phyloP scores from a whole-genome alignment of 1,139 yeast species.

The Debaryomyces coudertii region DNA sequence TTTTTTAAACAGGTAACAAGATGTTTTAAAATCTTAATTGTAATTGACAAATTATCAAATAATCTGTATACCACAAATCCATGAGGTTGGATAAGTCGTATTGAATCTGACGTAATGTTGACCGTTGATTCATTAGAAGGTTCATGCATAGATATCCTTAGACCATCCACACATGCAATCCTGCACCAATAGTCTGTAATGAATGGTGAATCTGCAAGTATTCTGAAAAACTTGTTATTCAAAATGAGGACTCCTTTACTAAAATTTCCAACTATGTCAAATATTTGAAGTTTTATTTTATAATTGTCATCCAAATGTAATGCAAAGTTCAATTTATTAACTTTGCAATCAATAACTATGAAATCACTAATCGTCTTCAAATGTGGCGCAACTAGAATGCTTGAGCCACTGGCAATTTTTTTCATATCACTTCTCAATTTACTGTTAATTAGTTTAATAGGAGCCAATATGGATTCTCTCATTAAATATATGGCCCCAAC shows the following conservation, averaged over 20 bases:
- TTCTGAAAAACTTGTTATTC: slow-evolving; percentile 41
- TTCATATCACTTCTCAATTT: slow-evolving; percentile 31
- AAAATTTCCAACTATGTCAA: slow-evolving; percentile 25
- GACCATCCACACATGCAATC: slow-evolving; percentile 46
- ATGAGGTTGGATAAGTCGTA: slow-evolving; percentile 50
- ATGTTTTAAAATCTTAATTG: slow-evolving; percentile 59
- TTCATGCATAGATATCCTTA: slow-evolving; percentile 26
- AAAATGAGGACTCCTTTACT: slow-evolving; percentile 24
- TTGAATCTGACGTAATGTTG: slow-evolving; percentile 28
- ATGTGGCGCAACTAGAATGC: neutral
- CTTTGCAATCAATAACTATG: slow-evolving; percentile 20
- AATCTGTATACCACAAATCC: slow-evolving; percentile 60
- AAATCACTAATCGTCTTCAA: slow-evolving; percentile 15
- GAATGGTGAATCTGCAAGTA: slow-evolving; percentile 59
- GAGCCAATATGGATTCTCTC: slow-evolving; percentile 48
- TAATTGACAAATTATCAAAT: slow-evolving; percentile 62
- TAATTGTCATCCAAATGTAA: slow-evolving; percentile 49
- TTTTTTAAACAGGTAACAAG: slow-evolving; percentile 49
- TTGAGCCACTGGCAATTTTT: slow-evolving; percentile 16
- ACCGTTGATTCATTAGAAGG: slow-evolving; percentile 17
- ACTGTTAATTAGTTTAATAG: slow-evolving; percentile 27
- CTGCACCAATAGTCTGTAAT: slow-evolving; percentile 53
- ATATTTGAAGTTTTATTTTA: slow-evolving; percentile 50
- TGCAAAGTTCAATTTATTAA: neutral
- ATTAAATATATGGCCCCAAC: slow-evolving; percentile 59